Base-by-base conservation (phyloP, 2,329 filamentous ascomycete genomes). In the Alternaria gaisen region DNA sequence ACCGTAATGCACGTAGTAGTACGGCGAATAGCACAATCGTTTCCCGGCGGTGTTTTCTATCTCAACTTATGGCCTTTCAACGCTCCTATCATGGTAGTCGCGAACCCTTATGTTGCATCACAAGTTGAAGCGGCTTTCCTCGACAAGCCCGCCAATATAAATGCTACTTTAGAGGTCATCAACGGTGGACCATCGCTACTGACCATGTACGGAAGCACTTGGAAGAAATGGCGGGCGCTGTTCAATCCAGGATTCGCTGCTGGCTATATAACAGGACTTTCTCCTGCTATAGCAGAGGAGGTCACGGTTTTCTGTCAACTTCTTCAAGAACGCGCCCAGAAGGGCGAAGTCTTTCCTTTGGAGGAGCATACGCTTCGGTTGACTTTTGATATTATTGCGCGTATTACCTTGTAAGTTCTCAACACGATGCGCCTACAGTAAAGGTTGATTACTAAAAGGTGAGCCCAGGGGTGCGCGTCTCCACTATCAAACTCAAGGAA, bases 241-340 rank as follows among this genome's bases (percentile, higher is more conserved):
- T 71, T 72, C 50, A 69, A 64, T 46, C 64, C 66, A 28, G 66
- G 67, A 6, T 62, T 63, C n/a, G 38, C 44, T 63, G 86, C 38
- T 82, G 80, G 63, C 80, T 84, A 0, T 80, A 84, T 2, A 82
- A 69, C 0, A 79, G 77, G n/a, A 77, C 78, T 63, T 12, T 56
- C 60, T 9, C 64, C 65, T 16, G 42, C 46, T 1, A 68, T 73
- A 10, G 62, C 60, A 4, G 58, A 68, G 7, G 62, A 70, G 26
- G 61, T 68, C 3, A 50, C 42, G 7, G 46, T 64, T 4, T 73
- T 71, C 48, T 58, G 61, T 42, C 26, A 53, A 20, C 18, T 60
- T 8, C 53, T 72, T 14, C 24, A 30, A 24, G n/a, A 64, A 9
- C 54, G 53, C 18, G 67, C 63, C 3, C 24, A 47, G 22, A 38